phyloP scores from a whole-genome alignment of 2,329 filamentous ascomycete species.

The Colletotrichum tropicale region DNA sequence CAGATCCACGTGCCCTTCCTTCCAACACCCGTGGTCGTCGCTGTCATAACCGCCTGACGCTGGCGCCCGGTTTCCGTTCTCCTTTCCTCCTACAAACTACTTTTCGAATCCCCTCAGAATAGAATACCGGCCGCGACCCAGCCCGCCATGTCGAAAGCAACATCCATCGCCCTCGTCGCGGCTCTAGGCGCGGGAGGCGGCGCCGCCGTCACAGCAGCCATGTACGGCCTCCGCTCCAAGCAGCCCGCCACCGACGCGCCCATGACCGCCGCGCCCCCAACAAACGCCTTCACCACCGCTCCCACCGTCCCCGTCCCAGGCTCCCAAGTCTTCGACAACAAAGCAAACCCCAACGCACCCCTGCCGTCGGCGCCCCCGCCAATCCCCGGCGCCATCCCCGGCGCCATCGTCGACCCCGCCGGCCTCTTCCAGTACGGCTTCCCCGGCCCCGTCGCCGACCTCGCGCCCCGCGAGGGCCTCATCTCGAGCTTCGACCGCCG shows the following conservation, averaged over 20 bases:
- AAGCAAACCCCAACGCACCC: conserved; percentile 21
- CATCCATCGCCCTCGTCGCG: conserved; percentile 72
- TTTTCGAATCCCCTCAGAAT: neutral
- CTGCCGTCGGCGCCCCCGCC: conserved; percentile 25
- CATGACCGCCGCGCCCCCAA: conserved; percentile 25
- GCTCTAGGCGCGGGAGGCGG: conserved; percentile 78
- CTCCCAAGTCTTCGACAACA: conserved; percentile 54
- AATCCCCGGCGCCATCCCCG: conserved; percentile 32
- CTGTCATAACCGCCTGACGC: conserved; percentile 8
- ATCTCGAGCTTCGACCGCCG: conserved; percentile 90
- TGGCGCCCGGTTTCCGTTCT: neutral
- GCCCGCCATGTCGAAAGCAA: conserved; percentile 76
- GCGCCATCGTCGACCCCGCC: conserved; percentile 69
- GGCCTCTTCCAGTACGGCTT: conserved; percentile 89
- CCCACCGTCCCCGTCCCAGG: conserved; percentile 55
- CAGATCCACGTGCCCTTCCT: conserved; percentile 14
- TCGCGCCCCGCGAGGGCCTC: conserved; percentile 77
- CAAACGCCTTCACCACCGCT: conserved; percentile 30
- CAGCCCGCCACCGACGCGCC: conserved; percentile 34
- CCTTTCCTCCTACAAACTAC: neutral
- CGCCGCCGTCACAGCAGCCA: conserved; percentile 73
- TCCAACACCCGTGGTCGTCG: conserved; percentile 3
- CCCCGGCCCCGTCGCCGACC: conserved; percentile 86
- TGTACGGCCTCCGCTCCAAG: conserved; percentile 61
- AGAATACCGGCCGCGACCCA: neutral